phyloP scores from a whole-genome alignment of 1,284 basidiomycete genomes.

The Malassezia caprae region DNA sequence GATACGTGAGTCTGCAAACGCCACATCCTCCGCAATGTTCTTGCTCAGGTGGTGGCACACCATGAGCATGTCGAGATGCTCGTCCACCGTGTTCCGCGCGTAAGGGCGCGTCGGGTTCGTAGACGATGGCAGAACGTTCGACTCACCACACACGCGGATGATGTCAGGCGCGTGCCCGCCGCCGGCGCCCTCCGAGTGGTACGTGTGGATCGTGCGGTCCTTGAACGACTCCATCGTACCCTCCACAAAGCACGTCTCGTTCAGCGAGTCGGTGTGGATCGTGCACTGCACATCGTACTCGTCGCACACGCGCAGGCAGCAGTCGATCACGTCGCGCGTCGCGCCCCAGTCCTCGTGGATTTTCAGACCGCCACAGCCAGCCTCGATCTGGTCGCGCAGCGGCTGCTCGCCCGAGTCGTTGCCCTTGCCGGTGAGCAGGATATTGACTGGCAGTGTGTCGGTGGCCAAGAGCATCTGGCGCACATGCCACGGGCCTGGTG shows the following conservation, averaged over 20 bases:
- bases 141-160: constrained; percentile 79
- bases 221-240: constrained; percentile 87
- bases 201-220: constrained; percentile 81
- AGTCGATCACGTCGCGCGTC: constrained; percentile 73
- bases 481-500: constrained; percentile 53
- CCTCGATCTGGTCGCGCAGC: constrained; percentile 71
- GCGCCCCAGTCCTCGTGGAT: constrained; percentile 98
- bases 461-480: constrained; percentile 54
- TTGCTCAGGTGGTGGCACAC: constrained; percentile 53
- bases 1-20: constrained; percentile 95
- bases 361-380: constrained; percentile 84
- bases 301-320: constrained; percentile 69
- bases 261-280: constrained; percentile 83
- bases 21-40: constrained; percentile 67
- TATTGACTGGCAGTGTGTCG: constrained; percentile 80
- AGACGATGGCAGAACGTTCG: constrained; percentile 89
- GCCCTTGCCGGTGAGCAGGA: constrained; percentile 67
- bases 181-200: constrained; percentile 43
- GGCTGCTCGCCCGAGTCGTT: constrained; percentile 68
- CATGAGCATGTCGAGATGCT: constrained; percentile 98
- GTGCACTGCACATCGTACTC: constrained; percentile 93
- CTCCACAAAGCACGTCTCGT: constrained; percentile 65
- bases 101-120: constrained; percentile 95
- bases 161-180: constrained; percentile 98
- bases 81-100: constrained; percentile 82